phyloP scores from a whole-genome alignment of 371 early-diverging fungal species.

The Neoconidiobolus thromboides region DNA sequence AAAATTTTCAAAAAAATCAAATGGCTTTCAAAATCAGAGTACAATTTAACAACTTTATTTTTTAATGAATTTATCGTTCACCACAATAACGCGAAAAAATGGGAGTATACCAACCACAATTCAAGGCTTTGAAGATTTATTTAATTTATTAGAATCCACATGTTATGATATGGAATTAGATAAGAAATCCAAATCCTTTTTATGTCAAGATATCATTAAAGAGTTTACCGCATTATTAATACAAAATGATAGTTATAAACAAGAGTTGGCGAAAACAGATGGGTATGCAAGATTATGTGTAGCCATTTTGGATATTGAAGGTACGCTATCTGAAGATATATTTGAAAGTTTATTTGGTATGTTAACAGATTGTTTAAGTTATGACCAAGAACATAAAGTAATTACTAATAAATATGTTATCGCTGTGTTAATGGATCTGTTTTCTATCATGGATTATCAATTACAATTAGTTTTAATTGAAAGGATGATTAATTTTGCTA shows the following conservation, averaged over 20 bases:
- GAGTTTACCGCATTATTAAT: neutral
- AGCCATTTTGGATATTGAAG: neutral
- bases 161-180: too few species aligned
- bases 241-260: neutral
- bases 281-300: conserved; percentile 2
- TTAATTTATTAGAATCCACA: too few species aligned
- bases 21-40: too few species aligned
- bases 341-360: conserved; percentile 6
- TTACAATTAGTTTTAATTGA: conserved; percentile 8
- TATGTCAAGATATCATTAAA: neutral
- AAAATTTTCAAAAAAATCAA: too few species aligned
- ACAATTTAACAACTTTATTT: too few species aligned
- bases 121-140: too few species aligned
- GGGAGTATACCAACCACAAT: too few species aligned
- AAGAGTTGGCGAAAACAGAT: neutral
- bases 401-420: conserved; percentile 5
- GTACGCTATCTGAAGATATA: neutral
- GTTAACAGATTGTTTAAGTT: neutral
- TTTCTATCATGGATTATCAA: conserved; percentile 6
- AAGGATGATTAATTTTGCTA: conserved; percentile 8
- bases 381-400: neutral
- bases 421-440: conserved; percentile 7
- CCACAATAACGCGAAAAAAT: too few species aligned
- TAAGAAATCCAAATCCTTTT: too few species aligned
- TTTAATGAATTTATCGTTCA: too few species aligned